Percentiles rank a stretch among this genome's conserved stretches.
Conservation (phyloP, 2,329 filamentous ascomycete species). For the Akanthomyces muscarius region DNA sequence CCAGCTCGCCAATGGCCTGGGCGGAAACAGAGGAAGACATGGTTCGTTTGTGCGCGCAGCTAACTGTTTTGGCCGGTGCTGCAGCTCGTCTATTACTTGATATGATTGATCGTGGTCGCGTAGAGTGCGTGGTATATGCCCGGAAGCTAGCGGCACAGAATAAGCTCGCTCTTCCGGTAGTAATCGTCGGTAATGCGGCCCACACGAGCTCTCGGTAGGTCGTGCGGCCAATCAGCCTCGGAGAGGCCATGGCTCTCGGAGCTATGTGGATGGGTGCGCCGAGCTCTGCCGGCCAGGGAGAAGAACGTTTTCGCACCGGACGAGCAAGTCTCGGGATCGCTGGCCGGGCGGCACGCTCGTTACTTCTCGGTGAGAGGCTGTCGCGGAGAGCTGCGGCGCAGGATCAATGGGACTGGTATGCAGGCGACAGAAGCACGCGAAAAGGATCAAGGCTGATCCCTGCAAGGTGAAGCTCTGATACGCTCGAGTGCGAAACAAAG, state of each 20-base stretch:
- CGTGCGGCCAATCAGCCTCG: slow-evolving; percentile 27
- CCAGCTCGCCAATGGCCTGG: slow-evolving; percentile 27
- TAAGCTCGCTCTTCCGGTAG: neutral
- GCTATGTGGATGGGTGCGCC: slow-evolving; percentile 15
- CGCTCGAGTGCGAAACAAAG: neutral
- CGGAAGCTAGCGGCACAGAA: slow-evolving; percentile 1
- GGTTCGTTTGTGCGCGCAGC: neutral
- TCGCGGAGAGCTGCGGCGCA: neutral
- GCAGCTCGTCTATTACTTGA: neutral
- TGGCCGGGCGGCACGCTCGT: neutral
- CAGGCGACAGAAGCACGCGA: neutral
- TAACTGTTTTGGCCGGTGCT: neutral
- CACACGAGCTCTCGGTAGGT: slow-evolving; percentile 26
- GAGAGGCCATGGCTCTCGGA: slow-evolving; percentile 23
- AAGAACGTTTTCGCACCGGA: neutral
- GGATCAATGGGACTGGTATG: neutral
- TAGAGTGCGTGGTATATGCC: neutral
- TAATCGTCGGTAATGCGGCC: slow-evolving; percentile 1
- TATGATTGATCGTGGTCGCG: neutral
- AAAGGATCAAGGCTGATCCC: neutral
- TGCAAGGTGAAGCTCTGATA: neutral
- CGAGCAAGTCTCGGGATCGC: neutral
- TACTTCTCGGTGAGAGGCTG: neutral
- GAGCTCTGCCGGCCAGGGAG: neutral
- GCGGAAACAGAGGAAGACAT: slow-evolving; percentile 21